These are phyloP conservation scores for Amauroascus verrucosus DNA, from an alignment of 2,329 filamentous ascomycete genomes.

Conservation along the genomic window DNA sequence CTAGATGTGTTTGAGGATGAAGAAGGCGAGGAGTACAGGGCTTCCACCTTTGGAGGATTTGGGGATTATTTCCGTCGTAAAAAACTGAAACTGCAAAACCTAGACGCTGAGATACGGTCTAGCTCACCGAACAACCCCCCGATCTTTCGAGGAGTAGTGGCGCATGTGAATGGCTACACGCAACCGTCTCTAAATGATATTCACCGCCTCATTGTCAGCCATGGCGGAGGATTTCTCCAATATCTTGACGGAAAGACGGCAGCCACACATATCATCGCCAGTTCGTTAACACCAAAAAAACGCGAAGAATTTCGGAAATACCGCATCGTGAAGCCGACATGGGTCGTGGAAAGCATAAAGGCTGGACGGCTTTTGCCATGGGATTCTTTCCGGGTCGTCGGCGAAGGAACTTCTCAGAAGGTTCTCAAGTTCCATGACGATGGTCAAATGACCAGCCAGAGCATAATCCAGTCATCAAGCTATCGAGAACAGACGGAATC, in stretches of 20 bases:
- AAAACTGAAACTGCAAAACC: conserved; percentile 93
- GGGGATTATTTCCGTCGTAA: conserved; percentile 87
- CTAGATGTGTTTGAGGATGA: conserved; percentile 65
- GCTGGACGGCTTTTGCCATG: conserved; percentile 76
- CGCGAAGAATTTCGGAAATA: conserved; percentile 77
- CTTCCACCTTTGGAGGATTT: conserved; percentile 80
- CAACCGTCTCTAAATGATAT: conserved; percentile 86
- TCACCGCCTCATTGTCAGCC: conserved; percentile 73
- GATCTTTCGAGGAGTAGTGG: conserved; percentile 85
- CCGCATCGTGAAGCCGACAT: conserved; percentile 85
- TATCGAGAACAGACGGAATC: conserved; percentile 73
- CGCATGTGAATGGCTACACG: conserved; percentile 90
- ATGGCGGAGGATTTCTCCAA: conserved; percentile 92
- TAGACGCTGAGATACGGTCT: conserved; percentile 70
- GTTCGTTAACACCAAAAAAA: conserved; percentile 84
- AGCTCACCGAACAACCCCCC: conserved; percentile 59
- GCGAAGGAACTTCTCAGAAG: conserved; percentile 74
- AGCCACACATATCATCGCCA: conserved; percentile 92
- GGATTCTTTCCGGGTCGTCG: conserved; percentile 72
- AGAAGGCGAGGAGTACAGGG: conserved; percentile 80
- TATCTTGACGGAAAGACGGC: conserved; percentile 91
- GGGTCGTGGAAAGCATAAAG: conserved; percentile 81
- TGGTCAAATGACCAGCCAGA: conserved; percentile 57
- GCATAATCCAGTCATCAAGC: conserved; percentile 48
- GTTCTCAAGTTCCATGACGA: conserved; percentile 52